Base-by-base conservation (phyloP, 441 rosid genomes). In the Gossypium gossypioides region DNA sequence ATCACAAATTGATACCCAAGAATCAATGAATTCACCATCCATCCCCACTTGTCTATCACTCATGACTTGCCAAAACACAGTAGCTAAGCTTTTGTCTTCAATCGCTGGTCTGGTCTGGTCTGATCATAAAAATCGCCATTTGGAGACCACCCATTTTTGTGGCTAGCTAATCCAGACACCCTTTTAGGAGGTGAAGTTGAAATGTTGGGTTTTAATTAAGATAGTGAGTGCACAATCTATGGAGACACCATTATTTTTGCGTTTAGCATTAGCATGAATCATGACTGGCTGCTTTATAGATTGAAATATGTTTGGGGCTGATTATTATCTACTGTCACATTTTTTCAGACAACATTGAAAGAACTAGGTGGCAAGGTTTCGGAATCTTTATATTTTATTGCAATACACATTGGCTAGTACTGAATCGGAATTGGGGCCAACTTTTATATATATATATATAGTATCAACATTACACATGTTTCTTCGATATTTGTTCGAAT, bases 171-270 rank as follows among this genome's bases (percentile, higher is more conserved):
- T 29, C 7, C 19, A 46, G 51, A 51, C 54, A 63, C 42, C 40
- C 52, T 61, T 59, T 51, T 1, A 2, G 51, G 40, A 48, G 25
- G 48, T 29, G 52, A 66, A 12, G 44, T 55, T 65, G 66, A 67
- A 16, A 58, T 19, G 61, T 46, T 37, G 25, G 32, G 69, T 72
- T 44, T 27, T 9, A 16, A 0, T 27, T 9, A 16, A 0, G 55
- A 27, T 18, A 50, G 54, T 24, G 18, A 19, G 27, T 42, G 67
- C 25, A 44, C 0, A 19, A 24, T 0, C 46, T 25, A 61, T 34
- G 25, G 37, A 32, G 61, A 54, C 69, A 70, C 18, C 42, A 68
- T 68, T 29, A 74, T 74, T 34, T 74, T 58, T 69, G 58, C 5
- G 46, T n/a, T 62, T n/a, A 34, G 52, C 6, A 9, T 9, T 3